Percentiles rank a stretch among this genome's conserved stretches.
Evolutionary conservation across 495 filamentous ascomycete genomes (phyloP).

Genomic region (Neurospora africana): DNA sequence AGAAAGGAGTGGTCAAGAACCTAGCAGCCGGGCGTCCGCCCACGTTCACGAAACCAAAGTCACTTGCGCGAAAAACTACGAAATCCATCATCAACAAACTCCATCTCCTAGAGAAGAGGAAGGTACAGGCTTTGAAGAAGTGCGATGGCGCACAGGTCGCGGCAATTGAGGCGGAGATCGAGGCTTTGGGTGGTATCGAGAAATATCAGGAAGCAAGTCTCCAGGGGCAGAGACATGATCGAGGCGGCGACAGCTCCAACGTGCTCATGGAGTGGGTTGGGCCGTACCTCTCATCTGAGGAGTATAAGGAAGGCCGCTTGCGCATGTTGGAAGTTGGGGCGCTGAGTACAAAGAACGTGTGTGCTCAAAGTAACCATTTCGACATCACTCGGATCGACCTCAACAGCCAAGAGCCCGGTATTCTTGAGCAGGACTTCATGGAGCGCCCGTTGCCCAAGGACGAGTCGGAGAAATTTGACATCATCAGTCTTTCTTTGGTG

Average conservation of each 20-base stretch:
- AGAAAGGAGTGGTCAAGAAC: neutral
- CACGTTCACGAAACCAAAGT: constrained; percentile 34
- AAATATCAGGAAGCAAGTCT: constrained; percentile 86
- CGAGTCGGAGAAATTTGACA: constrained; percentile 61
- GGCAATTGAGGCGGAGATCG: constrained; percentile 44
- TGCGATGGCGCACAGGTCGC: constrained; percentile 48
- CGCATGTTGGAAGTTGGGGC: constrained; percentile 83
- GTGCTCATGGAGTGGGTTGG: constrained; percentile 79
- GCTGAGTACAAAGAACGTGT: constrained; percentile 73
- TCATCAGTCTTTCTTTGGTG: constrained; percentile 89
- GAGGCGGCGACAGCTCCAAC: constrained; percentile 85
- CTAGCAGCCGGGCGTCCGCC: constrained; percentile 20
- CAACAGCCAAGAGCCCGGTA: constrained; percentile 69
- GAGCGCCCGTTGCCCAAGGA: constrained; percentile 57
- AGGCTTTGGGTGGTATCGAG: constrained; percentile 62
- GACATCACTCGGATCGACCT: constrained; percentile 82
- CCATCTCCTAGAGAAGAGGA: constrained; percentile 72
- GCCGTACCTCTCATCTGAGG: constrained; percentile 17
- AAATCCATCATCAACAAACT: constrained; percentile 73
- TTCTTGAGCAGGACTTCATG: constrained; percentile 92
- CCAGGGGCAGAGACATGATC: constrained; percentile 67
- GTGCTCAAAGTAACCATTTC: constrained; percentile 58
- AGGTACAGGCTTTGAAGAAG: constrained; percentile 51
- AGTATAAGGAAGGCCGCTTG: constrained; percentile 30
- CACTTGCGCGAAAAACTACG: constrained; percentile 69